Evolutionary conservation across 106 monocot genomes (phyloP), one percentile per base, ranked within the genome.

Genomic region (Allium sativum): DNA sequence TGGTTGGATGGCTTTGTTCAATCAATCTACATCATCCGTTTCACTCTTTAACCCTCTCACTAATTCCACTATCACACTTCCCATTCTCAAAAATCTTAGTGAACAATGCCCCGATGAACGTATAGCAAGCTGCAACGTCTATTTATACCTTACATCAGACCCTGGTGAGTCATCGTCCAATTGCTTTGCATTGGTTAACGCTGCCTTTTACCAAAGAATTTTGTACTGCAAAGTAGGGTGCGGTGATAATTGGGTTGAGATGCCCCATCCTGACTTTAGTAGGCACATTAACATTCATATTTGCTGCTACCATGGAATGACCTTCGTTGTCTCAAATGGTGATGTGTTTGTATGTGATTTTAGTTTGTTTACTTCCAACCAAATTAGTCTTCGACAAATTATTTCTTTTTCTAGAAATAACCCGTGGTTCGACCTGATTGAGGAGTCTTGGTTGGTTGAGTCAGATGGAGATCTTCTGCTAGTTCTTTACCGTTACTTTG

Each of bases 391-490:
- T 13, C 51, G 3, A 13, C 2, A 16, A 3, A 52, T 16, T 13
- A 16, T 52, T 16, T 52, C 31, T 1, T n/a, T n/a, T 12, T 8
- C n/a, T n/a, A n/a, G n/a, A n/a, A n/a, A n/a, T n/a, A n/a, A n/a
- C n/a, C n/a, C n/a, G n/a, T 8, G 47, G 12, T 11, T 15, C 0
- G 11, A 0, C 3, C 2, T 50, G 48, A 50, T 1, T 50, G 13
- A 50, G 48, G 48, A 15, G 15, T 48, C 48, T 48, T 15, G 6
- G 3, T 48, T 48, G 48, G 48, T 48, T 50, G 48, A 50, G 48
- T 50, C 55, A 9, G 9, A 15, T 55, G 55, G 55, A 17, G 55
- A 55, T 55, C 55, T 55, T 19, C 18, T 55, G 55, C 55, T 55
- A 3, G 55, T 55, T 17, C 55, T 55, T 18, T 0, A 9, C 5